Conservation (phyloP, 257 asterid genomes). For the Solanum arcanum region DNA sequence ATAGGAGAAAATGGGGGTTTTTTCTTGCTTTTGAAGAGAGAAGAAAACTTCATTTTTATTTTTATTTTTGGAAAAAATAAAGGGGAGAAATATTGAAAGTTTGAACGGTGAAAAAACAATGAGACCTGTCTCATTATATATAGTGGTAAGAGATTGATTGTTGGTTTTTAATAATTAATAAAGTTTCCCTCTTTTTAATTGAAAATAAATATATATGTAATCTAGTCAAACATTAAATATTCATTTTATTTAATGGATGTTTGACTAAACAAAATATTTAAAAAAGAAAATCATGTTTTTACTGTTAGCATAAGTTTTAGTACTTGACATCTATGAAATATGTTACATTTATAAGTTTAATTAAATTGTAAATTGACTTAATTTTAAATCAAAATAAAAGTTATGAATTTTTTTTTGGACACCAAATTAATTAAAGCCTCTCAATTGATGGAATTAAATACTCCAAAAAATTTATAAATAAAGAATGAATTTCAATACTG, state of each 20-base stretch:
- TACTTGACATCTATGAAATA: too few species aligned
- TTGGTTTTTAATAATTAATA: background rate
- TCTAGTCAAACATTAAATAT: background rate
- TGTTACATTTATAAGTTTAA: background rate
- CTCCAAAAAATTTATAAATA: too few species aligned
- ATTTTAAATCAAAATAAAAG: background rate
- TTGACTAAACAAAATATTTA: background rate
- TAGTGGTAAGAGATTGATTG: background rate
- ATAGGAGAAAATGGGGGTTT: constrained; percentile 2
- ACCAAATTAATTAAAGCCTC: background rate
- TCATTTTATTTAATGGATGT: background rate
- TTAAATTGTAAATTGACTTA: background rate
- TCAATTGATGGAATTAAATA: too few species aligned
- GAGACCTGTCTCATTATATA: background rate
- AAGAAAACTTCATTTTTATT: constrained; percentile 32
- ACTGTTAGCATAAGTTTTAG: too few species aligned
- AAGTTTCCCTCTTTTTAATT: background rate
- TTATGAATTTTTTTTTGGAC: background rate
- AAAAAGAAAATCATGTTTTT: too few species aligned
- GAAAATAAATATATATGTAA: background rate
- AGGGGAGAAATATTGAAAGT: background rate
- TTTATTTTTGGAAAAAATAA: background rate
- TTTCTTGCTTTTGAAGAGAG: constrained; percentile 23
- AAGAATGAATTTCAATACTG: background rate
- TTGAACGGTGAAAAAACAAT: background rate